A percentile compares a stretch with the other conserved stretches of the same genome.
These are phyloP conservation scores for Pythium pyrilobum DNA, from an alignment of 352 stramenopile genomes.

Conservation along the genomic window DNA sequence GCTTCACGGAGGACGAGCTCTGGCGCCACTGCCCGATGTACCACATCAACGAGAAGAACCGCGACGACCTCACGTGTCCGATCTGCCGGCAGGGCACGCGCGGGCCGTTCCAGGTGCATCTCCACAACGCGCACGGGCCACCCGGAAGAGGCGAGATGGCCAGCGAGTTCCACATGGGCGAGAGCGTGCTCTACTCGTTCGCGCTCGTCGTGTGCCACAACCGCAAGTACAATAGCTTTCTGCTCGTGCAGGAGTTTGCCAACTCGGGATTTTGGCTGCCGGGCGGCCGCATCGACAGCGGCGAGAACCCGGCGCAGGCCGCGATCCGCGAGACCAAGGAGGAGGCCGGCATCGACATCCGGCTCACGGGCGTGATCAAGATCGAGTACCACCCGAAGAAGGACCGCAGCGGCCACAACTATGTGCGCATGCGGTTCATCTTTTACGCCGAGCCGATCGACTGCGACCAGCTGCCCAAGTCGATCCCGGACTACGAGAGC, in stretches of 20 bases:
- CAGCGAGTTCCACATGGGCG: slow-evolving; percentile 77
- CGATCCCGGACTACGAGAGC: slow-evolving; percentile 86
- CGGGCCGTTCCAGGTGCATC: slow-evolving; percentile 77
- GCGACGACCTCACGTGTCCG: slow-evolving; percentile 59
- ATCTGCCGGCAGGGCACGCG: slow-evolving; percentile 64
- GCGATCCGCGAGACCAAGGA: slow-evolving; percentile 86
- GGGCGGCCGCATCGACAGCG: slow-evolving; percentile 68
- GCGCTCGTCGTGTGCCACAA: slow-evolving; percentile 82
- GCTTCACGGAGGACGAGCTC: slow-evolving; percentile 77
- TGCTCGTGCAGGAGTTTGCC: slow-evolving; percentile 84
- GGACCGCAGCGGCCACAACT: slow-evolving; percentile 57
- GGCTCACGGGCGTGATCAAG: slow-evolving; percentile 71
- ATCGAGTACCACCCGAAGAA: slow-evolving; percentile 84
- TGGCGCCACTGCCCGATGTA: slow-evolving; percentile 80
- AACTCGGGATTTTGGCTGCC: slow-evolving; percentile 84
- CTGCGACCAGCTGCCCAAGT: slow-evolving; percentile 75
- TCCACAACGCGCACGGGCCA: slow-evolving; percentile 81
- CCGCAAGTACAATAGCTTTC: slow-evolving; percentile 75
- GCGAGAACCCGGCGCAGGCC: slow-evolving; percentile 67
- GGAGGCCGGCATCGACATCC: slow-evolving; percentile 78
- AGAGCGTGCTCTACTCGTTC: slow-evolving; percentile 75
- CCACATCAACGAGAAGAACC: slow-evolving; percentile 85
- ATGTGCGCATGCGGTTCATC: slow-evolving; percentile 85
- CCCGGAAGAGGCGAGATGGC: slow-evolving; percentile 70
- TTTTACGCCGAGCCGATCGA: slow-evolving; percentile 78